A percentile compares a stretch with the other conserved stretches of the same genome.
Conservation (phyloP, 139 green algal species). For the Astrephomene gubernaculifera region DNA sequence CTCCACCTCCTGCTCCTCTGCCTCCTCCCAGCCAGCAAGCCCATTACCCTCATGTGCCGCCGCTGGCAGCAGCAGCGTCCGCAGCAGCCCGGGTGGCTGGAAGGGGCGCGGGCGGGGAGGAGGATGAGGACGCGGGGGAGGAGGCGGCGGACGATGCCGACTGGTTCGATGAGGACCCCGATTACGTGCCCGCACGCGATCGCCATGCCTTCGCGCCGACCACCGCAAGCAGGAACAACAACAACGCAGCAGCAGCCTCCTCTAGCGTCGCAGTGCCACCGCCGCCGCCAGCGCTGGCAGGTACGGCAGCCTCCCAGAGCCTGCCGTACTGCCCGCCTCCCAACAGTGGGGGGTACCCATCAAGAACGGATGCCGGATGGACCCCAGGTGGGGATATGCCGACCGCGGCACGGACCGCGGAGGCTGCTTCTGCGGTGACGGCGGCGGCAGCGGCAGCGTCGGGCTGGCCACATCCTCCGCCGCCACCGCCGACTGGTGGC, state of each 20-base stretch:
- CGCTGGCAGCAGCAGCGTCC: background rate
- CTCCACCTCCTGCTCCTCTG: too few relatives aligned
- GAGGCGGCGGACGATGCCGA: slow-evolving; percentile 28
- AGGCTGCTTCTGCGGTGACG: background rate
- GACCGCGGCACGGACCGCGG: background rate
- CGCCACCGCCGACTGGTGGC: background rate
- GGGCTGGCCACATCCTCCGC: too few relatives aligned
- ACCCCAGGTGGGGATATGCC: too few relatives aligned
- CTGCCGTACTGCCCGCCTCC: too few relatives aligned
- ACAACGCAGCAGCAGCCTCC: background rate
- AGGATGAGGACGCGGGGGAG: slow-evolving; percentile 18
- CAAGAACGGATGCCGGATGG: too few relatives aligned
- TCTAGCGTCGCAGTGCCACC: background rate
- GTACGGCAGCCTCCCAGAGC: too few relatives aligned
- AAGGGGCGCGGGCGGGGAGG: background rate
- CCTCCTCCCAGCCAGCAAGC: too few relatives aligned
- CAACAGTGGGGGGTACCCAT: too few relatives aligned
- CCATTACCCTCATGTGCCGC: too few relatives aligned
- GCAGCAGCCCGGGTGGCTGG: background rate
- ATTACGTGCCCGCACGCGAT: slow-evolving; percentile 16
- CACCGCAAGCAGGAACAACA: background rate
- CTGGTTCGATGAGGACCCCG: slow-evolving; percentile 43
- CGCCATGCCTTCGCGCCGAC: background rate
- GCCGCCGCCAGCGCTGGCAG: background rate
- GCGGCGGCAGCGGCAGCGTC: background rate